Evolutionary conservation across 306 rosid genomes (phyloP).

Genomic region (Lagenaria siceraria): DNA sequence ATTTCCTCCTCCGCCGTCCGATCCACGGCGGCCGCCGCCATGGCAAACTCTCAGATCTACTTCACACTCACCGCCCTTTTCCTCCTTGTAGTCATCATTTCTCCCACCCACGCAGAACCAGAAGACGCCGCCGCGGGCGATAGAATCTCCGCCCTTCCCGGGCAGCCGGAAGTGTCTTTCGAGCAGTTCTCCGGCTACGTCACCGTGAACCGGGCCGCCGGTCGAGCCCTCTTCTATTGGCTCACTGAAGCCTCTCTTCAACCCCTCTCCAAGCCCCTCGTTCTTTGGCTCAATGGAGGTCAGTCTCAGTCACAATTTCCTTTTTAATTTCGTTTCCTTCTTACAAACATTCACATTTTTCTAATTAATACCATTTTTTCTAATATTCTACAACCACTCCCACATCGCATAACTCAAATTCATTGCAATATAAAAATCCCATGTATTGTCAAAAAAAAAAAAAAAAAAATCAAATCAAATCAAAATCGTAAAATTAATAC

Average conservation of each 20-base stretch:
- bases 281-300: conserved; percentile 99
- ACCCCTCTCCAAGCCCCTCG: conserved; percentile 58
- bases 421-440: too few species aligned
- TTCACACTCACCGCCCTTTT: conserved; percentile 17
- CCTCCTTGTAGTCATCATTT: conserved; percentile 4
- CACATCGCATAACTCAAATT: too few species aligned
- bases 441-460: too few species aligned
- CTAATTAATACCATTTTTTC: too few species aligned
- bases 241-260: conserved; percentile 64
- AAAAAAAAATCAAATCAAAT: too few species aligned
- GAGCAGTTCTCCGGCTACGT: conserved; percentile 88
- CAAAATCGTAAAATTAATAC: too few species aligned
- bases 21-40: neutral
- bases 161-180: conserved; percentile 73
- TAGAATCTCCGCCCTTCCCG: conserved; percentile 67
- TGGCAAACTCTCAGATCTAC: conserved; percentile 39
- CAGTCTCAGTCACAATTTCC: neutral
- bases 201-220: conserved; percentile 55
- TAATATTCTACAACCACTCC: too few species aligned
- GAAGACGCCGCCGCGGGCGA: conserved; percentile 37
- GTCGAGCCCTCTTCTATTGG: conserved; percentile 97
- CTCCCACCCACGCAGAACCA: neutral
- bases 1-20: conserved; percentile 1
- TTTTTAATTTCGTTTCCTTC: too few species aligned
- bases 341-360: neutral